phyloP scores from a whole-genome alignment of 1,139 yeast species.

The Pichia kudriavzevii region DNA sequence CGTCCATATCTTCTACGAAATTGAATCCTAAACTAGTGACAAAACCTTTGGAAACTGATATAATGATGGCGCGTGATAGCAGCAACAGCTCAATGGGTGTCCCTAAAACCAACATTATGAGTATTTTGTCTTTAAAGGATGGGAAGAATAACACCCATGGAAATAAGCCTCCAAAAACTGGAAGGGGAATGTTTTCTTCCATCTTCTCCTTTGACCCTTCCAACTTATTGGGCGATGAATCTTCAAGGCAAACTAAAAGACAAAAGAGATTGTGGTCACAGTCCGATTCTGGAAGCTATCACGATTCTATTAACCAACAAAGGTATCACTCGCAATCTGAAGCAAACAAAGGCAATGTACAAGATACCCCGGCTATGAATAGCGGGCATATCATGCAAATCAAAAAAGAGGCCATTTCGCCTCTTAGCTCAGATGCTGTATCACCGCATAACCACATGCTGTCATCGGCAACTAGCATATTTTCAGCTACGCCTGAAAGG shows the following conservation, averaged over 20 bases:
- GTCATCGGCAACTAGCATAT: slow-evolving; percentile 27
- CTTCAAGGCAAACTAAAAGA: slow-evolving; percentile 28
- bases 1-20: slow-evolving; percentile 18
- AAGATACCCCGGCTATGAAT: no score
- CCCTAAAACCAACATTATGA: slow-evolving; percentile 6
- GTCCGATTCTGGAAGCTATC: slow-evolving; percentile 21
- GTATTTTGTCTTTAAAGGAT: slow-evolving; percentile 3
- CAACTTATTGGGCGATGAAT: slow-evolving; percentile 15
- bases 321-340: no score
- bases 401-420: slow-evolving; percentile 26
- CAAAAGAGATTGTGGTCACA: slow-evolving; percentile 32
- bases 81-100: slow-evolving; percentile 1
- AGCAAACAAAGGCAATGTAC: no score
- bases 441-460: slow-evolving; percentile 25
- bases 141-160: neutral
- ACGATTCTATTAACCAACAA: slow-evolving; percentile 24
- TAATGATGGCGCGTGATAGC: neutral
- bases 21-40: slow-evolving; percentile 1
- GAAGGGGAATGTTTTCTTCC: slow-evolving; percentile 13
- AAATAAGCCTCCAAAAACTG: slow-evolving; percentile 5
- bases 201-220: slow-evolving; percentile 14
- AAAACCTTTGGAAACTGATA: neutral
- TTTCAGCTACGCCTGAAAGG: slow-evolving; percentile 27
- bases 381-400: no score
- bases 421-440: slow-evolving; percentile 27